A percentile compares a stretch with the other conserved stretches of the same genome.
These are phyloP conservation scores for Lumnitzera littorea DNA, from an alignment of 345 rosid genomes.

Conservation along the genomic window DNA sequence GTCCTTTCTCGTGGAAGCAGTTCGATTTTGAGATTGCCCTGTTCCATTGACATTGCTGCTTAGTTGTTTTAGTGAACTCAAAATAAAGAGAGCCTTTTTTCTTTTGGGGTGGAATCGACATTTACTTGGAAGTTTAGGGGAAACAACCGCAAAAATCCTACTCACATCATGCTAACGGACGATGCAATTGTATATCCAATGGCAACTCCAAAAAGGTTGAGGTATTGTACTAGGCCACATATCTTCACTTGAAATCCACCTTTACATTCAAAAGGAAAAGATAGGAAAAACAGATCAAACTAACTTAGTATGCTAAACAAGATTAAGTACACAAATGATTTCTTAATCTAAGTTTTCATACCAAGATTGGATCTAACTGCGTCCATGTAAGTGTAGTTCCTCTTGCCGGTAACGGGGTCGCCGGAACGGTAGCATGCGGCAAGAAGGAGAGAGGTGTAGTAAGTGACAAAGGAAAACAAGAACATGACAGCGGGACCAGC, in stretches of 20 bases:
- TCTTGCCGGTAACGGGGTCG: slow-evolving; percentile 46
- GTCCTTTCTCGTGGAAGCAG: slow-evolving; percentile 44
- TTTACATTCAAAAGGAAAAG: slow-evolving; percentile 2
- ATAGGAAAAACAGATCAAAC: too few relatives aligned
- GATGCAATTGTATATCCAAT: slow-evolving; percentile 53
- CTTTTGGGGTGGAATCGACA: neutral
- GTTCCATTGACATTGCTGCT: slow-evolving; percentile 5
- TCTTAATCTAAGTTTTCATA: slow-evolving; percentile 5
- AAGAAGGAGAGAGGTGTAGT: slow-evolving; percentile 54
- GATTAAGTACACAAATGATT: too few relatives aligned
- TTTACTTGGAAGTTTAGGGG: neutral
- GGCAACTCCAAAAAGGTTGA: slow-evolving; percentile 40
- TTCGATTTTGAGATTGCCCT: slow-evolving; percentile 62
- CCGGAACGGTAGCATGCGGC: slow-evolving; percentile 67
- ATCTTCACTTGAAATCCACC: slow-evolving; percentile 31
- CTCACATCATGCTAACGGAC: slow-evolving; percentile 37
- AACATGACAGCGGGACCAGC: slow-evolving; percentile 62
- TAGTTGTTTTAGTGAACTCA: neutral
- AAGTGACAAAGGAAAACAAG: slow-evolving; percentile 63
- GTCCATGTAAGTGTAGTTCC: slow-evolving; percentile 71
- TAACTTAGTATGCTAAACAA: too few relatives aligned
- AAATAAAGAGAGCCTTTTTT: neutral
- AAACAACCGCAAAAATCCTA: neutral
- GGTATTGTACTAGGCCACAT: slow-evolving; percentile 42
- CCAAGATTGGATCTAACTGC: slow-evolving; percentile 61